Evolutionary conservation across 768 basidiomycete species (phyloP), one percentile per base, ranked within the genome.

Genomic region (Tylopilus vinaceipallidus): DNA sequence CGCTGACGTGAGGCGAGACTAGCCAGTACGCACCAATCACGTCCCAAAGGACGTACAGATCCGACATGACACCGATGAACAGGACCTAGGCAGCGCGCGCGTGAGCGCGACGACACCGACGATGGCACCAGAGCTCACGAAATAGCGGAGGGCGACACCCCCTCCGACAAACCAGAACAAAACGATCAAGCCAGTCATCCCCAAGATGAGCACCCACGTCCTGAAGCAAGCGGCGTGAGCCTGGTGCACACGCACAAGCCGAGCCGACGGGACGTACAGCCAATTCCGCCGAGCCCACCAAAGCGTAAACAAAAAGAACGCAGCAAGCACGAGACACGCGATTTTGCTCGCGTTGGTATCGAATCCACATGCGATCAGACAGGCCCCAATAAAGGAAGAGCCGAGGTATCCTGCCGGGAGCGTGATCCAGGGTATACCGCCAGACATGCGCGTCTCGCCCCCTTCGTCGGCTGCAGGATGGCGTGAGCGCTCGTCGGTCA

Each of bases 301-400:
- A 3, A 94, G 75, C 1, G 91, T 93, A 57, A 94, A 75, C 27
- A 95, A 55, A 71, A 94, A 95, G 69, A 92, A 89, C n/a, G 67
- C 87, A 9, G 84, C 93, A 42, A 95, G 75, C 9, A 85, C 83
- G 19, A 95, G 66, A 19, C 81, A 82, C 1, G 91, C 92, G 38
- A 93, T 61, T 64, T 95, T 95, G 71, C 85, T 88, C 4, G 93
- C 93, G 55, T 89, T 84, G 39, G 88, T 91, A 67, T 93, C 80
- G 64, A 93, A 93, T 12, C 91, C 92, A 54, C 89, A 91, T 12
- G 91, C 81, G 50, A 97, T 94, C 34, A 97, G 73, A 37, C 79
- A 78, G 2, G 91, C 93, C 22, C 94, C 94, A 45, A 95, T 91
- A 61, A 95, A 74, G 4, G 86, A 84, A 5, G 89, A 87, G 27